Evolutionary conservation across 805 yeast genomes (phyloP), one percentile per base, ranked within the genome.

Genomic region (Komagataella phaffii): DNA sequence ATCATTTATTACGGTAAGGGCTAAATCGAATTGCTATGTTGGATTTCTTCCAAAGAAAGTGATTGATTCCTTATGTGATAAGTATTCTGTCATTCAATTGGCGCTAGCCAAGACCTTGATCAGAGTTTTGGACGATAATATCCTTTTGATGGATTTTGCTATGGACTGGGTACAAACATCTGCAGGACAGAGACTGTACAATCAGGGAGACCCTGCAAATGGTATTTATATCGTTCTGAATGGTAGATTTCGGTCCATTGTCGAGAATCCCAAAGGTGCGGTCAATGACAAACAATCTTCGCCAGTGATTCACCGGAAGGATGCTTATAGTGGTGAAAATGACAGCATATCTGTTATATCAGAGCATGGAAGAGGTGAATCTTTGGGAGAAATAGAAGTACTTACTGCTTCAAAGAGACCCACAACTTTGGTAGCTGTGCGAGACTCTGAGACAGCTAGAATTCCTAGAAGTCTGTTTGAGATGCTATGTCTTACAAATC

Each of bases 381-480:
- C 96, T 45, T 77, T 93, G 54, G 99, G 98, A 3, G 98, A 91
- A 65, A 84, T 93, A 7, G 99, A 91, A 64, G 97, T 91, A 3
- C 72, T 91, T 55, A 88, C 95, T 0, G 88, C 88, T 10, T 76
- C 84, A 8, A 75, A 81, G 52, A 76, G 95, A 62, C 75, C 79
- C 3, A 74, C 74, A 49, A 81, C 90, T 0, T 75, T 85, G 56
- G 80, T 88, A 45, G 96, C 98, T 0, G 86, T 91, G 0, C 73
- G 99, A 61, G 98, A 91, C 57, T 85, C 97, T 0, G 99, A 93
- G 64, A 73, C 91, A 24, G 97, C 96, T 0, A 75, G 96, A 62
- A 86, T 91, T 51, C 98, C 99, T 14, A 77, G 96, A 67, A 79
- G 89, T 0, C 71, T 93, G 51, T 90, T 93, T 65, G 96, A 90